phyloP scores from a whole-genome alignment of 306 rosid genomes.

The Pachyrhizus erosus region DNA sequence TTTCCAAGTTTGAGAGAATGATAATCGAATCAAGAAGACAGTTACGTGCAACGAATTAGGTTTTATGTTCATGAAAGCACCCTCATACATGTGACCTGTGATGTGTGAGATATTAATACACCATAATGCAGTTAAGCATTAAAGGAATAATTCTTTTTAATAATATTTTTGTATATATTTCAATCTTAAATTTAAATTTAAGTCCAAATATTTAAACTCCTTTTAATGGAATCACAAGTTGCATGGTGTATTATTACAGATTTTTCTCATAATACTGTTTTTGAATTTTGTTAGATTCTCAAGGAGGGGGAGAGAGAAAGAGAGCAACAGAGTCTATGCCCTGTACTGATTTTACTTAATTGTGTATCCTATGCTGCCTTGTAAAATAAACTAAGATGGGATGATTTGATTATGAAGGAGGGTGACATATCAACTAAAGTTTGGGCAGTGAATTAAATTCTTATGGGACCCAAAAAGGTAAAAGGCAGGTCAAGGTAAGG shows the following conservation, averaged over 20 bases:
- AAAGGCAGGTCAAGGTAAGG: slow-evolving; percentile 4
- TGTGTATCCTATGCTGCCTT: background rate
- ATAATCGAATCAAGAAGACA: background rate
- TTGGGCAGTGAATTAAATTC: slow-evolving; percentile 15
- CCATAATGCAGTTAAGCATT: background rate
- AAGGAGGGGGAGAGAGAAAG: no score
- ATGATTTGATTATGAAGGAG: background rate
- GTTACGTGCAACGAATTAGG: background rate
- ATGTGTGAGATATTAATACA: background rate
- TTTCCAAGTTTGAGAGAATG: background rate
- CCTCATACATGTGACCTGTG: background rate
- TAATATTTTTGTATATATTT: background rate
- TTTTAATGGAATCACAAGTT: background rate
- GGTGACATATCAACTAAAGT: slow-evolving; percentile 1
- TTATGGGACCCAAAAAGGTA: background rate
- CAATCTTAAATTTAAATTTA: background rate
- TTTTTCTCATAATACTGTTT: background rate
- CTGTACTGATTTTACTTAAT: background rate
- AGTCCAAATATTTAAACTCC: background rate
- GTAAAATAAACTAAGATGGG: background rate
- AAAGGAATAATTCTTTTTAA: background rate
- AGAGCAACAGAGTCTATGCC: background rate
- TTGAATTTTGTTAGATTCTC: background rate
- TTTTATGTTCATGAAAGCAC: background rate
- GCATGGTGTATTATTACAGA: background rate